Base-by-base conservation (phyloP, 345 rosid genomes). In the Eucalyptus microcorys region DNA sequence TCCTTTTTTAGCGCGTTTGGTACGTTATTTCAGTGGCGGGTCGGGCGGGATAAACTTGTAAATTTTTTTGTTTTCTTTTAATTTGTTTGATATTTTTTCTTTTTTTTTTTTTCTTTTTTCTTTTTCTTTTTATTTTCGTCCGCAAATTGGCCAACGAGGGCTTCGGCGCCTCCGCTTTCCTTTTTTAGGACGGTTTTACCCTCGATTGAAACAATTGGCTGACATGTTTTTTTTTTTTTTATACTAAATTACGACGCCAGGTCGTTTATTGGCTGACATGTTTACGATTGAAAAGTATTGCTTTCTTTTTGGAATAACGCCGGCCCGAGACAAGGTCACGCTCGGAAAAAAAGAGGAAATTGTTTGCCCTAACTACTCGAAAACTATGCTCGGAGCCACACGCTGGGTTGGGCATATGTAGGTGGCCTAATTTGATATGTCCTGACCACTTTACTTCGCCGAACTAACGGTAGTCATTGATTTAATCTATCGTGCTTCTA, bases 311-410 rank as follows among this genome's bases (percentile, higher is more conserved):
- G 13, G 42, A 68, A 34, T 68, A 32, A 68, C 2, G 24, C 4
- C 12, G 2, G 7, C 24, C 24, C 5, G 1, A 34, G 13, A 2
- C 5, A 1, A 68, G 42, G 43, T 34, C 42, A 1, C 13, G 42
- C 42, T 3, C 11, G 9, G 3, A n/a, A 66, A 66, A 48, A 50
- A 7, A 49, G 22, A 66, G 40, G 17, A 66, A 66, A 66, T 66
- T 7, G 79, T 14, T 1, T n/a, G 40, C 40, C 11, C 17, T 3
- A 61, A 14, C n/a, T 12, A 59, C 14, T 30, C 4, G 1, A 61
- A 61, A 61, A 61, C 16, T 61, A 2, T 61, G 19, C 19, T 61
- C 34, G 9, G 17, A 32, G 34, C 8, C 80, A 19, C 42, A 17
- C 0, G 5, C 17, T 4, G 13, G 24, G 6, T 5, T 6, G 13